These are phyloP conservation scores for Dioscorea zingiberensis DNA, from an alignment of 106 monocot species.

Conservation along the genomic window DNA sequence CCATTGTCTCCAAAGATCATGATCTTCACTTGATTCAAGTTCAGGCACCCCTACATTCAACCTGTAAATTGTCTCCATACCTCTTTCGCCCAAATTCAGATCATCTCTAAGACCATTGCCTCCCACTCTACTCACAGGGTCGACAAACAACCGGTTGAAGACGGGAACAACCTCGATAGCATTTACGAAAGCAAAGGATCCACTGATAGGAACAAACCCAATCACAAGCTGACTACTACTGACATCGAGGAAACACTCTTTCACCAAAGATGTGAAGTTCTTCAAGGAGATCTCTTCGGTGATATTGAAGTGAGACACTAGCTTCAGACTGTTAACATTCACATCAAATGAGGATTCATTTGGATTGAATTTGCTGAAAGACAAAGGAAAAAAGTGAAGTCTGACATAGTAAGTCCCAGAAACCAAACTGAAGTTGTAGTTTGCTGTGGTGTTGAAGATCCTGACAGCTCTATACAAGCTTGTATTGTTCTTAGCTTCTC, in stretches of 20 bases:
- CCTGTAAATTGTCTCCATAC: conserved; percentile 81
- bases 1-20: conserved; percentile 58
- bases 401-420: conserved; percentile 58
- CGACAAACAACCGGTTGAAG: conserved; percentile 28
- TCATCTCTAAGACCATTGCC: conserved; percentile 11
- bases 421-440: conserved; percentile 49
- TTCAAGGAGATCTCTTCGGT: conserved; percentile 41
- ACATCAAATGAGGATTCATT: conserved; percentile 58
- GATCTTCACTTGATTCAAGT: conserved; percentile 37
- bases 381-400: conserved; percentile 69
- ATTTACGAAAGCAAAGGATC: conserved; percentile 77
- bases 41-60: conserved; percentile 64
- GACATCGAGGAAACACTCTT: conserved; percentile 74
- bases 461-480: conserved; percentile 51
- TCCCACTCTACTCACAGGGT: conserved; percentile 42
- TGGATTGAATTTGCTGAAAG: conserved; percentile 15
- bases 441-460: conserved; percentile 44
- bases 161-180: conserved; percentile 68
- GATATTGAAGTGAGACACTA: conserved; percentile 56
- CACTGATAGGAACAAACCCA: conserved; percentile 43
- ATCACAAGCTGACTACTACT: conserved; percentile 30
- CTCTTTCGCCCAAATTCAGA: conserved; percentile 22
- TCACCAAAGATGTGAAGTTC: conserved; percentile 37
- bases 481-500: too few species aligned
- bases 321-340: conserved; percentile 42